phyloP scores from a whole-genome alignment of 2,329 filamentous ascomycete genomes.

The Aspergillus costaricaensis region DNA sequence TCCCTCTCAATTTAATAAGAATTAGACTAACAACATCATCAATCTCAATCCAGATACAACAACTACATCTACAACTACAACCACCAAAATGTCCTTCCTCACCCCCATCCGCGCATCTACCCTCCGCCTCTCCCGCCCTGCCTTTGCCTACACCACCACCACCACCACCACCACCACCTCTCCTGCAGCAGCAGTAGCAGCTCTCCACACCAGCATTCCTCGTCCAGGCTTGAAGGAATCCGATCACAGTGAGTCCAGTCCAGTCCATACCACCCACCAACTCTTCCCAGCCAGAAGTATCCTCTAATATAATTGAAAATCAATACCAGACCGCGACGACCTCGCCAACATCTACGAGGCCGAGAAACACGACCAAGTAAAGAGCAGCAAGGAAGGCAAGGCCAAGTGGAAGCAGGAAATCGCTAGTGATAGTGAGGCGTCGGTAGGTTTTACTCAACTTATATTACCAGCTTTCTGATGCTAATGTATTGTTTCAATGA shows the following conservation, averaged over 20 bases:
- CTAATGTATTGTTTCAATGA: background rate
- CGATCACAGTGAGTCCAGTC: slow-evolving; percentile 34
- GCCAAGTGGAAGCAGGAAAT: slow-evolving; percentile 77
- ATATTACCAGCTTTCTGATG: background rate
- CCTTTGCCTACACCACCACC: slow-evolving; percentile 7
- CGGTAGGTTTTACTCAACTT: slow-evolving; percentile 50
- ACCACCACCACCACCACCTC: slow-evolving; percentile 6
- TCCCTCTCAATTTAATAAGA: too few species aligned
- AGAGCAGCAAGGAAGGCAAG: slow-evolving; percentile 58
- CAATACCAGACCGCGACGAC: slow-evolving; percentile 43
- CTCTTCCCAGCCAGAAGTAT: background rate
- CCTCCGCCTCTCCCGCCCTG: slow-evolving; percentile 16
- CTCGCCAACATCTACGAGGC: slow-evolving; percentile 48
- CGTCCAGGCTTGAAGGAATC: slow-evolving; percentile 36
- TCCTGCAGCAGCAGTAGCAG: too few species aligned
- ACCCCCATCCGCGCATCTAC: slow-evolving; percentile 25
- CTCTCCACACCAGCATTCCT: slow-evolving; percentile 33
- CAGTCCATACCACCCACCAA: background rate
- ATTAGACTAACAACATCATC: background rate
- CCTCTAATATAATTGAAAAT: background rate
- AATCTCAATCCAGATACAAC: background rate
- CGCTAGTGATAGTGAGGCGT: slow-evolving; percentile 77
- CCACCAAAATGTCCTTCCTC: slow-evolving; percentile 39
- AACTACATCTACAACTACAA: background rate
- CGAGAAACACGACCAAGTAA: slow-evolving; percentile 64